Base-by-base conservation (phyloP, 2,329 filamentous ascomycete genomes). In the Scedosporium boydii region DNA sequence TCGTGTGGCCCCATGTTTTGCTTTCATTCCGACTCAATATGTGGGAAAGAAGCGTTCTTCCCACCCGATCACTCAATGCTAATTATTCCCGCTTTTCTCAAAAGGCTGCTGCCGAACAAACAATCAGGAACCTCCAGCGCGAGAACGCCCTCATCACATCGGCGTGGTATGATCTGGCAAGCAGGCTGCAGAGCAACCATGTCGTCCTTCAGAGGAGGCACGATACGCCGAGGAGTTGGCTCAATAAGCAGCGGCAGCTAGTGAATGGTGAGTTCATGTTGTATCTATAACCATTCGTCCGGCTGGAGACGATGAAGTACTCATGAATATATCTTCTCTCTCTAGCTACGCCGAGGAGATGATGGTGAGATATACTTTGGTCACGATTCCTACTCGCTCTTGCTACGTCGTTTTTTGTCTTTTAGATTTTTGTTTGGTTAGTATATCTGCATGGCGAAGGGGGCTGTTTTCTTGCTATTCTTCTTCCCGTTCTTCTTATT, bases 141-240 rank as follows among this genome's bases (percentile, higher is more conserved):
- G 91, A 96, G 74, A 91, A 91, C 72, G 82, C 82, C 46, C 81
- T 95, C 70, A 91, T 96, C 69, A 80, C 87, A 27, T 89, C 87
- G n/a, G 91, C 91, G 2, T 96, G 90, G 90, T 93, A 93, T 75
- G 90, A 93, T 73, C 82, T 95, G 69, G 87, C 87, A 27, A 87
- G 82, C 70, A 82, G 91, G 60, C 75, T 96, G 67, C 90, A 95
- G 75, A 92, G 89, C 76, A 93, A 93, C 72, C 89, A 90, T 65
- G 87, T 93, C 51, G 85, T 90, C 62, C 76, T 96, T 65, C 88
- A 92, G 70, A 80, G 91, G 67, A 82, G 89, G 67, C 85, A 85
- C 68, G 89, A 93, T 68, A 83, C 83, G 67, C 88, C 90, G 14
- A 88, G 86, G 75, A 93, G 89, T 75, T 96, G 90, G 89, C 76